A percentile compares a stretch with the other conserved stretches of the same genome.
These are phyloP conservation scores for Durusdinium trenchii DNA, from an alignment of 73 alveolate species.

Conservation along the genomic window DNA sequence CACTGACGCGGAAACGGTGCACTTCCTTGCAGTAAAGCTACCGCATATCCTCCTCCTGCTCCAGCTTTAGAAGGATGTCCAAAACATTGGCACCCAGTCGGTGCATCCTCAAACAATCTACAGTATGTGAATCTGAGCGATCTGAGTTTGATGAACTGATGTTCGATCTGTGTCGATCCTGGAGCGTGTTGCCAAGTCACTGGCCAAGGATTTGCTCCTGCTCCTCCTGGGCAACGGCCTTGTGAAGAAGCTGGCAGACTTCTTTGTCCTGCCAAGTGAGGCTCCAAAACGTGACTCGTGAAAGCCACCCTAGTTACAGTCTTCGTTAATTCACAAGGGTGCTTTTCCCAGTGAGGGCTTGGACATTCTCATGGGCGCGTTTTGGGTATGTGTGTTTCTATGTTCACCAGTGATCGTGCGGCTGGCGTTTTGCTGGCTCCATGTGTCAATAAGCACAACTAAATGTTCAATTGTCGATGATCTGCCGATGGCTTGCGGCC, in stretches of 20 bases:
- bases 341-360: not conserved
- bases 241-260: not conserved
- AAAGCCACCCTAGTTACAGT: not conserved
- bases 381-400: not conserved
- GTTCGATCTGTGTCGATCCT: not conserved
- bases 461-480: too few relatives aligned
- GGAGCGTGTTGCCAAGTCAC: not conserved
- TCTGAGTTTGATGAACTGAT: not conserved
- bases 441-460: not conserved
- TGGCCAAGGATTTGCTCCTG: constrained; percentile 9
- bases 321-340: not conserved
- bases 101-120: not conserved
- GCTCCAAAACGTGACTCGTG: not conserved
- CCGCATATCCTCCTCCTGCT: not conserved
- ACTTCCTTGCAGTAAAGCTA: not conserved
- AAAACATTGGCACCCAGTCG: constrained; percentile 47
- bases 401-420: not conserved
- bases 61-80: constrained; percentile 56
- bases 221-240: not conserved
- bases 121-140: not conserved
- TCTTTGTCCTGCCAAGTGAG: not conserved
- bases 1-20: too few relatives aligned
- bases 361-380: not conserved
- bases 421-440: not conserved
- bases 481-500: too few relatives aligned